Base-by-base conservation (phyloP, 805 yeast species). In the Hyphopichia homilentoma region DNA sequence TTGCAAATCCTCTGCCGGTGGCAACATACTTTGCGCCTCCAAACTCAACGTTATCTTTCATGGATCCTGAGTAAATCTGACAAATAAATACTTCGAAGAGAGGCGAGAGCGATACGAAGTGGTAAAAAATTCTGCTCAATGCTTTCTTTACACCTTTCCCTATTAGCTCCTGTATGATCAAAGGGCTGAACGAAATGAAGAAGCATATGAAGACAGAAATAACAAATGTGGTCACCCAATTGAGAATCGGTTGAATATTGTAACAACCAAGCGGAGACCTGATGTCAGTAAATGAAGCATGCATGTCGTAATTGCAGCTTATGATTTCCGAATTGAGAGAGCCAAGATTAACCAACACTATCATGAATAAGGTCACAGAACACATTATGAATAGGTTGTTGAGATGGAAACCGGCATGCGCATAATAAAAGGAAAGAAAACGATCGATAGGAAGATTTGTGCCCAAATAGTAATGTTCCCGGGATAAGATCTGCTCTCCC, bases 361-460 rank as follows among this genome's bases (percentile, higher is more conserved):
- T 50, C 81, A 89, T 82, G 57, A 90, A 89, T 49, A 87, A 55
- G 49, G 86, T 93, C n/a, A 88, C 79, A 0, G 97, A 87, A 22
- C 87, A 57, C 47, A 87, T 80, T 40, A 90, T 90, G 49, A 89
- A 85, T 44, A 89, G 67, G 54, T 90, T 90, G 56, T 90, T 90
- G 47, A 90, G 66, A 58, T 90, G 97, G 65, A 90, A 90, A 5
- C 97, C 97, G 7, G 96, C 90, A 57, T 90, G 97, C 0, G 97
- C 97, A 61, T 90, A 90, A 58, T 85, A 90, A 59, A 90, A 90
- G 0, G 97, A 86, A 32, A 90, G 60, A 61, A 90, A 89, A 30
- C 96, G 62, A 54, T 90, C 97, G 27, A 89, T 69, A 2, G 96
- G 95, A 34, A 90, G 65, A 46, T 80, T 86, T 2, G 96, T 86